Evolutionary conservation across 352 stramenopile species (phyloP), one percentile per base, ranked within the genome.

Genomic region (Globisporangium radiosum): DNA sequence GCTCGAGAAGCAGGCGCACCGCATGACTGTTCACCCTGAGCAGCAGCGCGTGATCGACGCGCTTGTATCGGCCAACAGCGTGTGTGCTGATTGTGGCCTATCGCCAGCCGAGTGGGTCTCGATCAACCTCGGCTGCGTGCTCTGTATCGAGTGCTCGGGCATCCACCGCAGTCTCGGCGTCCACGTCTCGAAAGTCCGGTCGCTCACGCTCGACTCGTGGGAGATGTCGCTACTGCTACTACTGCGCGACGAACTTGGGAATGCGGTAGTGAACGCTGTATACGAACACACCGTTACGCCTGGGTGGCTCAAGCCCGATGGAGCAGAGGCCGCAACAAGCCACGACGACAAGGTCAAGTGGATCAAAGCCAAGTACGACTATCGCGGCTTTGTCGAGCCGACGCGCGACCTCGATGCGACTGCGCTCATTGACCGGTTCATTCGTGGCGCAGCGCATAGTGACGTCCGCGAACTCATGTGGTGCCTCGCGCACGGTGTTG

Each of bases 141-240:
- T 99, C 42, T 99, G 96, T 65, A 98, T 99, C 64, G 88, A 98
- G 66, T 99, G 96, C 68, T 97, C 87, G 44, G 96, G 94, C 14
- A 98, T 99, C 44, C 96, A 99, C 63, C 83, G 96, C 45, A 97
- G 85, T 60, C 79, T 99, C 15, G 96, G 96, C 51, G 93, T 98
- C 3, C 96, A 99, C 75, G 90, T 99, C 38, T 98, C 93, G 45
- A 98, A 98, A 73, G 91, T 99, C 47, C 78, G 94, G n/a, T 97
- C 88, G 38, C 62, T 97, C 14, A 75, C 78, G 4, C 72, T 98
- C 25, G 90, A 97, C 64, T 93, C 85, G 25, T 95, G 88, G 87
- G 85, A 95, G 52, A 90, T 95, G 81, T 56, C 73, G 6, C 66
- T 93, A 5, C 59, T 95, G 10, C 38, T 69, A 5, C 67, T 95